A percentile compares a stretch with the other conserved stretches of the same genome.
phyloP scores from a whole-genome alignment of 176 grass and related monocot genomes.

The Alloteropsis semialata region DNA sequence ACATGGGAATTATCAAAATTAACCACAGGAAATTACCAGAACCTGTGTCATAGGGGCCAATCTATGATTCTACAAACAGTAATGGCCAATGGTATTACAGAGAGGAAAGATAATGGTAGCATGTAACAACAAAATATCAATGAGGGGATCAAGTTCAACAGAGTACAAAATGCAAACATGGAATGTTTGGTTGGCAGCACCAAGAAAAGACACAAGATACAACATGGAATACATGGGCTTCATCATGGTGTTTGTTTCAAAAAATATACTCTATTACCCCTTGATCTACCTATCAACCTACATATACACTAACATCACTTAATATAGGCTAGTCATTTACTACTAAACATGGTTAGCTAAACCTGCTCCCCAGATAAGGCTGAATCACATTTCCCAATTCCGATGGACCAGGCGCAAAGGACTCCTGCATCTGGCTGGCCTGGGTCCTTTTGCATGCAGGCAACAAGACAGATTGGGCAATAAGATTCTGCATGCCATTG shows the following conservation, averaged over 20 bases:
- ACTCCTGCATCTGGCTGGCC: background rate
- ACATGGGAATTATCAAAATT: background rate
- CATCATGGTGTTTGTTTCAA: background rate
- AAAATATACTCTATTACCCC: background rate
- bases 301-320: background rate
- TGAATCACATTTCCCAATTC: background rate
- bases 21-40: background rate
- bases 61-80: background rate
- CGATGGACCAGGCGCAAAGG: background rate
- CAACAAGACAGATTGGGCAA: background rate
- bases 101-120: background rate
- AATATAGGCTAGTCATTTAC: background rate
- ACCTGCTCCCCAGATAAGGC: background rate
- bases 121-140: background rate
- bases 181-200: background rate
- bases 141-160: background rate
- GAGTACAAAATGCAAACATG: background rate
- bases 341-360: background rate
- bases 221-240: background rate
- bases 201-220: too few relatives aligned
- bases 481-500: background rate
- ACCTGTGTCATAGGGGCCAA: background rate
- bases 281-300: background rate
- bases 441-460: background rate
- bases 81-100: background rate